phyloP scores from a whole-genome alignment of 176 grass and related monocot genomes.

The Chrysopogon serrulatus region DNA sequence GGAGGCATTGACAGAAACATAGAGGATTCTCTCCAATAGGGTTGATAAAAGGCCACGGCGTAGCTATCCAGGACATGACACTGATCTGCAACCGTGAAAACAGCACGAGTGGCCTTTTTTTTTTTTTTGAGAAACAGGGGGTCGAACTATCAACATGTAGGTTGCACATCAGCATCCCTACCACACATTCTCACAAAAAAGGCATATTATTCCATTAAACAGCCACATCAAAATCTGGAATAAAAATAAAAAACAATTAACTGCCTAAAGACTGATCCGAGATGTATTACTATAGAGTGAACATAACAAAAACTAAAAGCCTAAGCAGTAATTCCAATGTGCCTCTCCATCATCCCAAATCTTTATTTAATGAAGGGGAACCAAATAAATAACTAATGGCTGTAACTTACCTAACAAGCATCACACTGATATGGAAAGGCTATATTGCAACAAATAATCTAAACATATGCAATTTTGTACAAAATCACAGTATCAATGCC shows the following conservation, averaged over 20 bases:
- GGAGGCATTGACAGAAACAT: not conserved
- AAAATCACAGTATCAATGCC: not conserved
- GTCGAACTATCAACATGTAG: not conserved
- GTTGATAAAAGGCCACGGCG: not conserved
- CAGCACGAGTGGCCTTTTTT: not conserved
- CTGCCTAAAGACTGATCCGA: not conserved
- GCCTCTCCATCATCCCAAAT: not conserved
- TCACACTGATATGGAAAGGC: not conserved
- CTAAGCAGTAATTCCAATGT: not conserved
- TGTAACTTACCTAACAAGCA: not conserved
- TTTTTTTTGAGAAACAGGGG: not conserved
- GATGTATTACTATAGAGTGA: not conserved
- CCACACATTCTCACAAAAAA: not conserved
- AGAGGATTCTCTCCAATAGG: not conserved
- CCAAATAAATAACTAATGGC: not conserved
- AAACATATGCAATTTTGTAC: not conserved
- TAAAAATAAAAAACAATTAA: not conserved
- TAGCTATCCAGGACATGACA: not conserved
- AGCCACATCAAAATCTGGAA: not conserved
- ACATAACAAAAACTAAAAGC: not conserved
- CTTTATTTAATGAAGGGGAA: not conserved
- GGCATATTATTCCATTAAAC: not conserved
- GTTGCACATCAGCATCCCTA: not conserved
- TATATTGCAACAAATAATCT: not conserved
- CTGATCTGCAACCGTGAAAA: not conserved